These are phyloP conservation scores for Trichocladium uniseriatum DNA, from an alignment of 495 filamentous ascomycete species.

Conservation along the genomic window DNA sequence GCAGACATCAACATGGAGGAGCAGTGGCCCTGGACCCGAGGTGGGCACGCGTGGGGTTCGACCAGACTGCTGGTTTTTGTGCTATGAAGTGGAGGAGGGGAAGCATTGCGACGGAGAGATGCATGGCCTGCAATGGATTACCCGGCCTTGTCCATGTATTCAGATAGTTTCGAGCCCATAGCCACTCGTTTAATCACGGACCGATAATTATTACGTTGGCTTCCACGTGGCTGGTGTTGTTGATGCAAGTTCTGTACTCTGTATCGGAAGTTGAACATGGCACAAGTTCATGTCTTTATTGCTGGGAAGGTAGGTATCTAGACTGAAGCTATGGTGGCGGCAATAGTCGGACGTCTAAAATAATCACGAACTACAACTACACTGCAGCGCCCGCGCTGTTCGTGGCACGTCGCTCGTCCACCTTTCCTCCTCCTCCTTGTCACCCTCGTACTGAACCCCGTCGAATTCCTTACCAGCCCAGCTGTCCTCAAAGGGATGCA, in stretches of 20 bases:
- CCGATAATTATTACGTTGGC: constrained; percentile 5
- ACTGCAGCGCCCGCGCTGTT: constrained; percentile 71
- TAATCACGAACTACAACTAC: constrained; percentile 59
- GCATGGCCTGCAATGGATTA: constrained; percentile 25
- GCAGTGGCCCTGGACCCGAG: not conserved
- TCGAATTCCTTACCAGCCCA: constrained; percentile 48
- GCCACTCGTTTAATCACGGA: constrained; percentile 24
- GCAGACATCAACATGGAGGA: constrained; percentile 5
- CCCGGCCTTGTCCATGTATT: constrained; percentile 28
- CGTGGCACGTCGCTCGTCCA: constrained; percentile 84
- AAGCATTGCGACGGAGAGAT: constrained; percentile 19
- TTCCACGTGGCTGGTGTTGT: not conserved
- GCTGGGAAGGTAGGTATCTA: not conserved
- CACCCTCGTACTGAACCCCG: constrained; percentile 28
- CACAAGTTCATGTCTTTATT: too few species aligned
- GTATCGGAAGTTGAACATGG: too few species aligned
- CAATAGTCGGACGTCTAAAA: too few species aligned
- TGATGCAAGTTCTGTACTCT: not conserved
- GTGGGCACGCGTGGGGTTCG: too few species aligned
- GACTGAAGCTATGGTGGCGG: not conserved
- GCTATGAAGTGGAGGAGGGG: constrained; percentile 11
- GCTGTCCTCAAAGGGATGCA: constrained; percentile 72
- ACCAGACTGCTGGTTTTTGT: constrained; percentile 7
- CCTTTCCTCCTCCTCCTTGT: constrained; percentile 63
- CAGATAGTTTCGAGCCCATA: constrained; percentile 27